Percentiles rank a stretch among this genome's conserved stretches.
phyloP scores from a whole-genome alignment of 129 eudicot species.

The Ambrosia artemisiifolia region DNA sequence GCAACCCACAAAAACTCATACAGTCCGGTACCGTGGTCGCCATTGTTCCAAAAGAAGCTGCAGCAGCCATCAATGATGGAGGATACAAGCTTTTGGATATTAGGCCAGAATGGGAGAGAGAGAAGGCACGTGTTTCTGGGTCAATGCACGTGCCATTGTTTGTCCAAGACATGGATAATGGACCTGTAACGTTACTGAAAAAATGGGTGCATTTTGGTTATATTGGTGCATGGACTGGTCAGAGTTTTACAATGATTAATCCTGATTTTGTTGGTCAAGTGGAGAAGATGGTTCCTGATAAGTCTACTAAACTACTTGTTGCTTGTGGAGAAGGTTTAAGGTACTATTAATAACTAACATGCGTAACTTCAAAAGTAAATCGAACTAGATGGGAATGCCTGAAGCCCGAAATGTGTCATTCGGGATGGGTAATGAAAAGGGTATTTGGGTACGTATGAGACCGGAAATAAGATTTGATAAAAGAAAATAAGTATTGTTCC shows the following conservation, averaged over 20 bases:
- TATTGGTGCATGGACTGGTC: conserved; percentile 94
- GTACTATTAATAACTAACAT: conserved; percentile 22
- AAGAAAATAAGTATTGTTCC: too few relatives aligned
- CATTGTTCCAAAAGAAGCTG: conserved; percentile 69
- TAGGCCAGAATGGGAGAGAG: conserved; percentile 89
- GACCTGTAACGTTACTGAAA: conserved; percentile 62
- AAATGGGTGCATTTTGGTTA: conserved; percentile 99
- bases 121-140: conserved; percentile 77
- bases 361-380: too few relatives aligned
- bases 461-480: too few relatives aligned
- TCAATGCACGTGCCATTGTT: conserved; percentile 89
- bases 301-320: conserved; percentile 60
- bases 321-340: conserved; percentile 98
- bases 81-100: conserved; percentile 71
- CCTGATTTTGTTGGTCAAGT: conserved; percentile 57
- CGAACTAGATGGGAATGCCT: too few relatives aligned
- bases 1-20: conserved; percentile 57
- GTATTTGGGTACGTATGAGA: too few relatives aligned
- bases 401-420: too few relatives aligned
- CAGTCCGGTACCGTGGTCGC: conserved; percentile 78
- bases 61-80: conserved; percentile 40
- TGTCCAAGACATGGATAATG: conserved; percentile 67
- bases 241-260: conserved; percentile 74
- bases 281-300: conserved; percentile 59
- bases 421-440: too few relatives aligned